Evolutionary conservation across 768 basidiomycete genomes (phyloP), one percentile per base, ranked within the genome.

Genomic region (Sarcodon aspratus): DNA sequence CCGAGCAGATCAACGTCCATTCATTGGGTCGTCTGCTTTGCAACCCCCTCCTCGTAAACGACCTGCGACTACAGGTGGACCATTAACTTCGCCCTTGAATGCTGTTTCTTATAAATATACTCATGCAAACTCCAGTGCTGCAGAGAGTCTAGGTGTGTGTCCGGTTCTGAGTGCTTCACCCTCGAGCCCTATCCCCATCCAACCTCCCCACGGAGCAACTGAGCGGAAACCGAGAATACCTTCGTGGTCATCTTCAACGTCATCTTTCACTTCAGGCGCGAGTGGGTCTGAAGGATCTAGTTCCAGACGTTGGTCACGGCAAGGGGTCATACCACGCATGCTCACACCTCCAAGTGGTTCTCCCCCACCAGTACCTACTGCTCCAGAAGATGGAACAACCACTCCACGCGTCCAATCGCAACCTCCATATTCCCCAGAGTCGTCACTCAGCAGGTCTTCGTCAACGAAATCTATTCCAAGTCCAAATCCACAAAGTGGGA

Each of bases 341-440:
- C 59, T 70, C 45, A 75, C 75, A 5, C 80, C 81, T 9, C 80
- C 82, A 2, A 71, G 66, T 27, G 82, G 78, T 6, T 79, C 82
- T 12, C 71, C 77, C 31, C 78, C 80, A 4, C 76, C 68, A 6
- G 40, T 50, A 10, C 48, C 54, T 13, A 17, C n/a, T 36, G 11
- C 33, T 18, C 33, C 13, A 27, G 40, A 42, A 42, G 40, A 42
- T 15, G 40, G 9, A 15, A 42, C 8, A 15, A 42, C 40, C 3
- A 34, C 47, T 8, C 47, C 17, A 12, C 17, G 32, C 18, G 32
- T 42, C 40, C 9, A 42, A 42, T 27, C 13, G 9, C 13, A 42
- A 42, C 13, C 9, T 42, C 17, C 15, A 42, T 13, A 13, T 15
- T 27, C 40, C 40, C 40, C 40, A 42, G 40, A 42, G 27, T 11